Percentiles rank a stretch among this genome's conserved stretches.
Conservation (phyloP, 2,329 filamentous ascomycete species). For the Fusarium goolgardi region DNA sequence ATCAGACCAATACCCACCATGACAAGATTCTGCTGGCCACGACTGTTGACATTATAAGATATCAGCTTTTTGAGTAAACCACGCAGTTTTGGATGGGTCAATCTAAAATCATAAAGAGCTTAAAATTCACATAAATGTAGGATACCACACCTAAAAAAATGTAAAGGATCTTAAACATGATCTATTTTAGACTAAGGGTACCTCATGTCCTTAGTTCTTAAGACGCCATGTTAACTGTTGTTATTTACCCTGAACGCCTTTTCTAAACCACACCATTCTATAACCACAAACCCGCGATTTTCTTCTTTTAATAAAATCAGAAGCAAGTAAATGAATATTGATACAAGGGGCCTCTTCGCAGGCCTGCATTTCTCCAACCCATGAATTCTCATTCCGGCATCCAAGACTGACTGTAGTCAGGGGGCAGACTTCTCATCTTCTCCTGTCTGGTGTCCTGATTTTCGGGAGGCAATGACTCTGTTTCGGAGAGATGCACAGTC, state of each 20-base stretch:
- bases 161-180: background rate
- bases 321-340: background rate
- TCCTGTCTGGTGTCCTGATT: conserved; percentile 10
- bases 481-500: conserved; percentile 32
- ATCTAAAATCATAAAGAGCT: background rate
- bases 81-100: background rate
- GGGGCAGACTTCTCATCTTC: background rate
- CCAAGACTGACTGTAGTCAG: background rate
- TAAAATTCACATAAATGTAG: no score
- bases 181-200: background rate
- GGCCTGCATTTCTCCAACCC: background rate
- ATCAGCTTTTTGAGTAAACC: background rate
- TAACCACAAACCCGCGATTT: background rate
- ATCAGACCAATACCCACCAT: background rate
- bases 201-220: background rate
- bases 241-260: background rate
- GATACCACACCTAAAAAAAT: background rate
- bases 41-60: background rate
- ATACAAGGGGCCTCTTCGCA: no score
- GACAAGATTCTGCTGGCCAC: background rate
- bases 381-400: background rate
- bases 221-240: background rate
- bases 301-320: background rate
- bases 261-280: background rate
- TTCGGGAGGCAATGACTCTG: conserved; percentile 20